A percentile compares a stretch with the other conserved stretches of the same genome.
phyloP scores from a whole-genome alignment of 2,329 filamentous ascomycete species.

The Tolypocladium sp. region DNA sequence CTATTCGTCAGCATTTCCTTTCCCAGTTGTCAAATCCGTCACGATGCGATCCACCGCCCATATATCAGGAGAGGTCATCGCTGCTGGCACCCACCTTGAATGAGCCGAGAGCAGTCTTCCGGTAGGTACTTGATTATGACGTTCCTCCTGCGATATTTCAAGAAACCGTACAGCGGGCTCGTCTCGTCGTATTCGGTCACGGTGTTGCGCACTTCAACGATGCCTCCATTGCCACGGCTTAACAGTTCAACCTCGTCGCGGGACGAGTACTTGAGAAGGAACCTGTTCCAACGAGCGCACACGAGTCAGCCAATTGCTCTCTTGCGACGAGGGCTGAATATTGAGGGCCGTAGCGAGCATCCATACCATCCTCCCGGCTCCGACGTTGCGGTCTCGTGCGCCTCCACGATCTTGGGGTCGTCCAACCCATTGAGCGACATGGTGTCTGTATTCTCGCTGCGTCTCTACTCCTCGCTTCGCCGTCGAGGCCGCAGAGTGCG shows the following conservation, averaged over 20 bases:
- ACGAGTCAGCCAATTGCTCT: constrained; percentile 8
- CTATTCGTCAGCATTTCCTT: constrained; percentile 1
- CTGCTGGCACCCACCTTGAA: constrained; percentile 69
- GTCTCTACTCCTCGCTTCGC: neutral
- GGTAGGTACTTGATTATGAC: constrained; percentile 90
- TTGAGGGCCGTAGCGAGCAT: neutral
- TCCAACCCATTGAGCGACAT: constrained; percentile 98
- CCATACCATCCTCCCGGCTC: constrained; percentile 92
- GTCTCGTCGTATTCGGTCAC: constrained; percentile 73
- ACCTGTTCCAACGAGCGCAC: constrained; percentile 47
- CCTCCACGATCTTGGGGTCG: constrained; percentile 69
- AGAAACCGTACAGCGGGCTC: constrained; percentile 84
- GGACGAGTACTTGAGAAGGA: constrained; percentile 82
- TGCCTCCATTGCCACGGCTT: constrained; percentile 67
- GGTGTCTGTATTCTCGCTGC: constrained; percentile 11
- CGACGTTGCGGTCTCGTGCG: constrained; percentile 67
- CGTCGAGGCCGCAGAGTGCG: neutral
- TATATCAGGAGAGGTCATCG: neutral
- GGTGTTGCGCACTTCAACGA: constrained; percentile 71
- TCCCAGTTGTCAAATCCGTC: neutral
- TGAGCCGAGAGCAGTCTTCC: constrained; percentile 77
- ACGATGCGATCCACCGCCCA: neutral
- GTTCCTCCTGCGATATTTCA: constrained; percentile 82
- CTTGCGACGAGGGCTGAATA: neutral
- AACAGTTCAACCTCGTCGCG: constrained; percentile 82